Evolutionary conservation across 129 eudicot species (phyloP).

Genomic region (Scalesia atractyloides): DNA sequence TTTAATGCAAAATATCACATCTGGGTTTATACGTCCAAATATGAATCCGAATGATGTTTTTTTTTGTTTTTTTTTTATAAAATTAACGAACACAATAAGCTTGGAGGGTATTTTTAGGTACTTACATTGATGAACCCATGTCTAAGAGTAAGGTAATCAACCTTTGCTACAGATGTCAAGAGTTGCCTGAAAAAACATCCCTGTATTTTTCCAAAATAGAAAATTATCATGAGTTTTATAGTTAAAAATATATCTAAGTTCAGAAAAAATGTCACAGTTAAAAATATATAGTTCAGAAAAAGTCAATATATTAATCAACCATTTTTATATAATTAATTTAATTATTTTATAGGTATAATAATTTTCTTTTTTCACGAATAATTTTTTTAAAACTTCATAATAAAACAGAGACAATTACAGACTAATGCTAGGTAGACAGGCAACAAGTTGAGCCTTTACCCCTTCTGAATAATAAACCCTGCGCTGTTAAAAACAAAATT

Average conservation of each 20-base stretch:
- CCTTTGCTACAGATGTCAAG: slow-evolving; percentile 50
- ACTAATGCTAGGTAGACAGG: no score
- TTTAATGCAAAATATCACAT: neutral
- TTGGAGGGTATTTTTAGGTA: neutral
- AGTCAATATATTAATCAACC: neutral
- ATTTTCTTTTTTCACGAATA: no score
- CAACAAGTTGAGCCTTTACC: no score
- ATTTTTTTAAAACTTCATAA: no score
- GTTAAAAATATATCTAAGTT: neutral
- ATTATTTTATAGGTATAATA: neutral
- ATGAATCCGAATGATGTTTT: neutral
- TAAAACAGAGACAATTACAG: no score
- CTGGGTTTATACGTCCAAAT: neutral
- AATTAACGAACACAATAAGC: neutral
- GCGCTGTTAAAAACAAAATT: no score
- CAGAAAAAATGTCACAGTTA: no score
- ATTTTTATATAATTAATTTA: neutral
- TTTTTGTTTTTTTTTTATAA: neutral
- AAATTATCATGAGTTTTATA: neutral
- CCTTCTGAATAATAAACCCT: no score
- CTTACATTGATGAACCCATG: slow-evolving; percentile 69
- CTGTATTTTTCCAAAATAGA: slow-evolving; percentile 22
- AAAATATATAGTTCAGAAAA: no score
- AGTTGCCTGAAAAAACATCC: slow-evolving; percentile 71
- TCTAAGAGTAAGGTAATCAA: slow-evolving; percentile 64